Percentiles rank a stretch among this genome's conserved stretches.
Evolutionary conservation across 2,329 filamentous ascomycete species (phyloP).

Genomic region (Phyllosticta citribraziliensis): DNA sequence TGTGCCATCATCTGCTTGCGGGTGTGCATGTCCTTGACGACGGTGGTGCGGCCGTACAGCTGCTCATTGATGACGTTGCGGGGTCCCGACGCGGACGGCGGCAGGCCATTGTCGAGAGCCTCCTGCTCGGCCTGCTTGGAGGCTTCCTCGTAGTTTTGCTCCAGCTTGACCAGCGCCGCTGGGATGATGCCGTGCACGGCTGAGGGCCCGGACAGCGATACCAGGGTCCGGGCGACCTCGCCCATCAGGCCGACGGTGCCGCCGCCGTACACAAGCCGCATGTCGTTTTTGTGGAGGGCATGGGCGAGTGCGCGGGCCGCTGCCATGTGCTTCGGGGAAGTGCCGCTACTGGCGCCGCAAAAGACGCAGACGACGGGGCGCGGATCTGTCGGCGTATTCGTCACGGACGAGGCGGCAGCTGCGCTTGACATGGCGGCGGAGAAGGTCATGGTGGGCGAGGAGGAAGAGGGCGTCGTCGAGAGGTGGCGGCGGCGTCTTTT

Average conservation of each 20-base stretch:
- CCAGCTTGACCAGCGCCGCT: constrained; percentile 67
- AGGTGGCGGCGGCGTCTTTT: neutral
- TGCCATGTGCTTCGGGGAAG: constrained; percentile 62
- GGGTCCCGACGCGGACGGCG: constrained; percentile 28
- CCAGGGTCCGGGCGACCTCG: constrained; percentile 77
- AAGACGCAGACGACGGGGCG: constrained; percentile 78
- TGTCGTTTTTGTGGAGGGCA: constrained; percentile 64
- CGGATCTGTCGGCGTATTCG: constrained; percentile 11
- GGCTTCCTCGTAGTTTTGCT: constrained; percentile 50
- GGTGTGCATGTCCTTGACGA: constrained; percentile 93
- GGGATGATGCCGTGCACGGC: constrained; percentile 93
- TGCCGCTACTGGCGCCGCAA: constrained; percentile 74
- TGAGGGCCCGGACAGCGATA: constrained; percentile 67
- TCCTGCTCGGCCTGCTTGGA: constrained; percentile 27
- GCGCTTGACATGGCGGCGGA: neutral
- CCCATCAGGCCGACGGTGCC: constrained; percentile 95
- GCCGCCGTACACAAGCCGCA: constrained; percentile 85
- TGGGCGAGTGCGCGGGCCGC: constrained; percentile 67
- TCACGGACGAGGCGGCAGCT: neutral
- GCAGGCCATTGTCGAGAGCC: neutral
- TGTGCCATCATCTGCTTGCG: constrained; percentile 80
- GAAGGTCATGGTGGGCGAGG: constrained; percentile 16
- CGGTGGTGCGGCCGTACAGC: constrained; percentile 72
- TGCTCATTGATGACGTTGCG: constrained; percentile 45
- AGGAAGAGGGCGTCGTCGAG: neutral